These are phyloP conservation scores for Curvularia hawaiiensis DNA, from an alignment of 2,329 filamentous ascomycete species.

Conservation along the genomic window DNA sequence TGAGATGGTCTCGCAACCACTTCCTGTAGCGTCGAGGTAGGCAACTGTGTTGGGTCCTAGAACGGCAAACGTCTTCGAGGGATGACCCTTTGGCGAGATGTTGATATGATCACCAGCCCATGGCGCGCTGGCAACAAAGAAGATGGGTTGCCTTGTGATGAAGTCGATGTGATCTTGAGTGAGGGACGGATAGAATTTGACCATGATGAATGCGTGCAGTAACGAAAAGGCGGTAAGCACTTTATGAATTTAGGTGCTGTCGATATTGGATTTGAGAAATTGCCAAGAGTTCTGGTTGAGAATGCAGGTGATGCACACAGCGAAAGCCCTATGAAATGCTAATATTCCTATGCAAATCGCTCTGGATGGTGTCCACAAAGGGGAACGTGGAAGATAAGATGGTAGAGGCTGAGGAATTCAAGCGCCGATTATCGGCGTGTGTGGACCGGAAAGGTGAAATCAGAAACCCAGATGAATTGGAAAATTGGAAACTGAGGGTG, in stretches of 20 bases:
- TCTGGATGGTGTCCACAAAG: background rate
- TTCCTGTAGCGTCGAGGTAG: slow-evolving; percentile 77
- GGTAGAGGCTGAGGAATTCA: background rate
- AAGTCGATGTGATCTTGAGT: slow-evolving; percentile 63
- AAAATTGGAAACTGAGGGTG: background rate
- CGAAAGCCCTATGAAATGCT: background rate
- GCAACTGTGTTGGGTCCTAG: slow-evolving; percentile 64
- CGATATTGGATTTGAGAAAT: background rate
- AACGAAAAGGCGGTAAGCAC: slow-evolving; percentile 9
- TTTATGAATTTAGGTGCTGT: background rate
- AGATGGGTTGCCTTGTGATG: slow-evolving; percentile 71
- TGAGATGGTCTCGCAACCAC: slow-evolving; percentile 75
- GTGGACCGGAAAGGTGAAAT: background rate
- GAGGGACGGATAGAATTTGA: slow-evolving; percentile 63
- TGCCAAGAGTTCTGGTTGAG: background rate
- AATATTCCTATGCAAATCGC: background rate
- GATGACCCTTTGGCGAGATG: slow-evolving; percentile 74
- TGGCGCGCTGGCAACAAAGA: slow-evolving; percentile 77
- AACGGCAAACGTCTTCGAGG: slow-evolving; percentile 66
- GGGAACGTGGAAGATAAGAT: background rate
- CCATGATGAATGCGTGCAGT: slow-evolving; percentile 53
- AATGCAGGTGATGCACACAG: background rate
- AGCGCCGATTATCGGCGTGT: background rate
- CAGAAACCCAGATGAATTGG: background rate
- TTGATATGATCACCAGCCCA: slow-evolving; percentile 73